Evolutionary conservation across 179 eudicot species (phyloP), one percentile per base, ranked within the genome.

Genomic region (Corrigiola litoralis): DNA sequence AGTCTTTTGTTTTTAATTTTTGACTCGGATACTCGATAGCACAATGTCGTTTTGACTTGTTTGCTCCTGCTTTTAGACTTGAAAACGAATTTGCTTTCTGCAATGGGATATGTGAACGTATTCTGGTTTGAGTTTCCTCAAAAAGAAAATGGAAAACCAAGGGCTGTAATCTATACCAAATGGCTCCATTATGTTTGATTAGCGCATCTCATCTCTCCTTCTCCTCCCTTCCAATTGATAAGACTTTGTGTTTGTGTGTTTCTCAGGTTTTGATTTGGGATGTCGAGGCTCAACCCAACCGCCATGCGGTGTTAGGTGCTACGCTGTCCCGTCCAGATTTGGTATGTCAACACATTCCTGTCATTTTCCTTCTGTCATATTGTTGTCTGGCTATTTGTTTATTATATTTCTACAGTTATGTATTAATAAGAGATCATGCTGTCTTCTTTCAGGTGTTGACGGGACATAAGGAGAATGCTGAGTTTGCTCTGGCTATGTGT

Each of bases 221-320:
- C 4, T n/a, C 14, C 16, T 5, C 17, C 4, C 37, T 18, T 1
- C 20, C 28, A 32, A 4, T 24, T 36, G n/a, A 61, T 52, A 27
- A 36, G 44, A 45, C 24, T 42, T 53, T 28, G 16, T 66, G 21
- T 4, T 5, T 16, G 27, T 41, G 2, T 54, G 14, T 38, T 28
- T 29, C n/a, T 50, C 27, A 94, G 99, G 99, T 94, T 63, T 81
- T 88, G 67, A 80, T 94, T 59, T 94, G 99, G 99, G 99, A 94
- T 74, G 85, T 94, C 67, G 99, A 94, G 63, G 60, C 82, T 79
- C 99, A 94, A 73, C 85, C 92, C 47, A 91, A 91, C 62, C 95
- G 99, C 49, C 96, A 91, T 45, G 95, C 97, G 34, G 85, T 82
- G 24, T 69, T 94, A 61, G 99, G 96, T 73, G 92, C 90, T 71